phyloP scores from a whole-genome alignment of 139 green algal species.

The Chlamydomonas sp. region DNA sequence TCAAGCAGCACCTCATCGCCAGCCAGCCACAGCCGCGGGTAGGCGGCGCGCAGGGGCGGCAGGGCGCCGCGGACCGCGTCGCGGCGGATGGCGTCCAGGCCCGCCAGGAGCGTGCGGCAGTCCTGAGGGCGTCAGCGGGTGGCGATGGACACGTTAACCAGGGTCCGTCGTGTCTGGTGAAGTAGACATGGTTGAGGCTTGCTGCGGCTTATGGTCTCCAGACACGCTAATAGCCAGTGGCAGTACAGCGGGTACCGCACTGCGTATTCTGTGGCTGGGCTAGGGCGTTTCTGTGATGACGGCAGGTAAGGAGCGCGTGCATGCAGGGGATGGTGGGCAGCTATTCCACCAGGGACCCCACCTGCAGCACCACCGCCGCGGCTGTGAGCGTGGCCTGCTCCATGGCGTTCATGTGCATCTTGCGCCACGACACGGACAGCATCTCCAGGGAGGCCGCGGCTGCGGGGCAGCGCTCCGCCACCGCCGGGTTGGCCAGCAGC shows the following conservation, averaged over 20 bases:
- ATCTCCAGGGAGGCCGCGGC: slow-evolving; percentile 16
- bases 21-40: slow-evolving; percentile 46
- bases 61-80: slow-evolving; percentile 10
- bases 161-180: too few relatives aligned
- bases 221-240: too few relatives aligned
- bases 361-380: slow-evolving; percentile 35
- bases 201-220: too few relatives aligned
- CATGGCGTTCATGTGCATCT: slow-evolving; percentile 40
- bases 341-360: background rate
- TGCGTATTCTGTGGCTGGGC: too few relatives aligned
- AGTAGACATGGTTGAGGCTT: too few relatives aligned
- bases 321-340: too few relatives aligned
- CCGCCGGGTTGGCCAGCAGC: slow-evolving; percentile 24
- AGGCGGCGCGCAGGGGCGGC: slow-evolving; percentile 24
- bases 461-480: background rate
- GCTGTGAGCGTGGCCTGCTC: slow-evolving; percentile 30
- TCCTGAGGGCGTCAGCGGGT: background rate
- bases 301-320: too few relatives aligned
- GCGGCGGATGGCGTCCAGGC: slow-evolving; percentile 9
- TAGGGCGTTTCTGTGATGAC: too few relatives aligned
- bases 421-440: slow-evolving; percentile 37
- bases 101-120: slow-evolving; percentile 16
- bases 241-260: too few relatives aligned
- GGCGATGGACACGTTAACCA: too few relatives aligned
- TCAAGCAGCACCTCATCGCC: slow-evolving; percentile 46